phyloP scores from a whole-genome alignment of 2,329 filamentous ascomycete genomes.

The Cladophialophora yegresii region DNA sequence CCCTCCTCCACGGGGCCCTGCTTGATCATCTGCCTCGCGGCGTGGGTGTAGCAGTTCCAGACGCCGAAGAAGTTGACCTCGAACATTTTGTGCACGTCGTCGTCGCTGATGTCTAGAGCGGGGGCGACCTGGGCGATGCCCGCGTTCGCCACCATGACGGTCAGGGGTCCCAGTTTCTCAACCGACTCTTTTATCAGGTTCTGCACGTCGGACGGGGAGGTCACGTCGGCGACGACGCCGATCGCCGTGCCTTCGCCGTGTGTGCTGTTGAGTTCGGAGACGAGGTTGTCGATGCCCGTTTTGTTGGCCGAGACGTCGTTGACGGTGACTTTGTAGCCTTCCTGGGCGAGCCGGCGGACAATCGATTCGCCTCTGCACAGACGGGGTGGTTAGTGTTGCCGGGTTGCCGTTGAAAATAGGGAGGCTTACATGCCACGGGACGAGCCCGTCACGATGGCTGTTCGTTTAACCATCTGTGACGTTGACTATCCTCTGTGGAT shows the following conservation, averaged over 20 bases:
- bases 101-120: constrained; percentile 58
- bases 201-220: constrained; percentile 57
- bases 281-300: constrained; percentile 54
- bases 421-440: constrained; percentile 44
- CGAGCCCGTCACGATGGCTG: constrained; percentile 47
- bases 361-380: constrained; percentile 41
- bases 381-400: not conserved
- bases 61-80: constrained; percentile 64
- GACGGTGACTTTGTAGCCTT: constrained; percentile 67
- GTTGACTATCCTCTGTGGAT: not conserved
- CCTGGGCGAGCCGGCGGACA: constrained; percentile 63
- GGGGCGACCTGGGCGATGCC: constrained; percentile 62
- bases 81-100: constrained; percentile 62
- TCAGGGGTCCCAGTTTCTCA: constrained; percentile 54
- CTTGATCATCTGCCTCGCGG: constrained; percentile 65
- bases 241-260: constrained; percentile 45
- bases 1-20: constrained; percentile 54
- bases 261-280: constrained; percentile 33
- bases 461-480: constrained; percentile 33
- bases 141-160: constrained; percentile 62
- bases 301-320: constrained; percentile 62
- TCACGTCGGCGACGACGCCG: constrained; percentile 63
- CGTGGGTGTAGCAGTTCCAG: constrained; percentile 65
- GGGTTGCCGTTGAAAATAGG: not conserved
- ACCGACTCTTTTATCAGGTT: constrained; percentile 57